phyloP scores from a whole-genome alignment of 2,329 filamentous ascomycete genomes.

The Penicillium italicum region DNA sequence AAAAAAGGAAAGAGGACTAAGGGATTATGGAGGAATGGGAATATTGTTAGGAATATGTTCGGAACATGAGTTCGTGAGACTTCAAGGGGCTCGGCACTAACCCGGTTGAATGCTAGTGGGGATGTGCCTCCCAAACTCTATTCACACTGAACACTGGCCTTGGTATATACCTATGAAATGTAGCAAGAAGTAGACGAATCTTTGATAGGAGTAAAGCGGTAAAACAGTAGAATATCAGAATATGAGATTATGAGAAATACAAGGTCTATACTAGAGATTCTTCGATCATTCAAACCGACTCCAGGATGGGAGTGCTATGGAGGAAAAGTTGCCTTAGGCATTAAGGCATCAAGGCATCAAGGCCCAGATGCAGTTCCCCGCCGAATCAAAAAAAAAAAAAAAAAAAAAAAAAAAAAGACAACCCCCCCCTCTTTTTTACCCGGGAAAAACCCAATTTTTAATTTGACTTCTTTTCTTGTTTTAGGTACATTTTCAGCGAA shows the following conservation, averaged over 20 bases:
- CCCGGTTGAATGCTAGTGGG: background rate
- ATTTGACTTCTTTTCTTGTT: background rate
- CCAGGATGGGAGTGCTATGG: too few relatives aligned
- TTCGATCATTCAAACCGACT: background rate
- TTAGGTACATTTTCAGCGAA: background rate
- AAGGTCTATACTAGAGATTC: background rate
- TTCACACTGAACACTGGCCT: background rate
- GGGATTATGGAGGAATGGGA: background rate
- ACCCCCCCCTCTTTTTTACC: conserved; percentile 4
- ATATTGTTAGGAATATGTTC: background rate
- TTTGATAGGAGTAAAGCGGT: background rate
- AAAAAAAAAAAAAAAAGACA: conserved; percentile 12
- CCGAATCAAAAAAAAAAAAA: conserved; percentile 10
- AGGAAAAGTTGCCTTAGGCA: background rate
- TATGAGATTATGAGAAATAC: background rate
- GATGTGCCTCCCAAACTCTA: conserved; percentile 1
- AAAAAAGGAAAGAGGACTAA: background rate
- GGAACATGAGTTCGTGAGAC: background rate
- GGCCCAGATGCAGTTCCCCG: conserved; percentile 10
- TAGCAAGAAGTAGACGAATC: background rate
- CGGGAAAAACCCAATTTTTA: background rate
- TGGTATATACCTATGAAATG: too few relatives aligned
- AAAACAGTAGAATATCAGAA: background rate
- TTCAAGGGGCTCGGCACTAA: conserved; percentile 4
- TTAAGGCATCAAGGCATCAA: background rate